Evolutionary conservation across 345 rosid species (phyloP).

Genomic region (Camelina neglecta): DNA sequence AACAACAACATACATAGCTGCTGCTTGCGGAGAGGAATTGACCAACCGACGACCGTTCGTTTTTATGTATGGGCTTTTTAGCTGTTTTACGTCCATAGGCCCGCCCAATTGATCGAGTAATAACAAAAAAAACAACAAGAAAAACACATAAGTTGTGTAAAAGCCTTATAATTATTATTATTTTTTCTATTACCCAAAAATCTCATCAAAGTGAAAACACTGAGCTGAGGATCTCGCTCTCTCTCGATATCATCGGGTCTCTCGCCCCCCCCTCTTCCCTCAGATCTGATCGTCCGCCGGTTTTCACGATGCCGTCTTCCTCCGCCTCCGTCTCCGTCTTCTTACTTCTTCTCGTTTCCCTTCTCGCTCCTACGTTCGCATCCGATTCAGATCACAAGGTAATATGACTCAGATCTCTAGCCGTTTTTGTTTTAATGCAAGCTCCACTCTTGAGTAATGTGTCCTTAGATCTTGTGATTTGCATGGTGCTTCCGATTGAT

Average conservation of each 20-base stretch:
- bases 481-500: constrained; percentile 28
- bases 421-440: constrained; percentile 9
- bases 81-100: neutral
- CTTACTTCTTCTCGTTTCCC: constrained; percentile 47
- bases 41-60: too few species aligned
- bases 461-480: constrained; percentile 49
- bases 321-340: constrained; percentile 36
- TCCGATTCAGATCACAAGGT: constrained; percentile 99
- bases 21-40: too few species aligned
- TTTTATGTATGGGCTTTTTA: neutral
- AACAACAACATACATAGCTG: too few species aligned
- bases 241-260: constrained; percentile 13
- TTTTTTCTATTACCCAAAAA: constrained; percentile 19
- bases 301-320: constrained; percentile 64
- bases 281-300: constrained; percentile 58
- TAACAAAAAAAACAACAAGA: too few species aligned
- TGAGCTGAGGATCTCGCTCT: constrained; percentile 28
- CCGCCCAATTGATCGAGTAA: constrained; percentile 10
- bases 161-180: neutral
- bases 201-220: constrained; percentile 16
- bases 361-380: constrained; percentile 53
- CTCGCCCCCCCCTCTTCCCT: constrained; percentile 31
- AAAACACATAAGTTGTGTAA: neutral
- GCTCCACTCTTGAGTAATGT: constrained; percentile 20
- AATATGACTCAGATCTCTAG: constrained; percentile 34